These are phyloP conservation scores for Trichoderma breve DNA, from an alignment of 2,329 filamentous ascomycete species.

Conservation along the genomic window DNA sequence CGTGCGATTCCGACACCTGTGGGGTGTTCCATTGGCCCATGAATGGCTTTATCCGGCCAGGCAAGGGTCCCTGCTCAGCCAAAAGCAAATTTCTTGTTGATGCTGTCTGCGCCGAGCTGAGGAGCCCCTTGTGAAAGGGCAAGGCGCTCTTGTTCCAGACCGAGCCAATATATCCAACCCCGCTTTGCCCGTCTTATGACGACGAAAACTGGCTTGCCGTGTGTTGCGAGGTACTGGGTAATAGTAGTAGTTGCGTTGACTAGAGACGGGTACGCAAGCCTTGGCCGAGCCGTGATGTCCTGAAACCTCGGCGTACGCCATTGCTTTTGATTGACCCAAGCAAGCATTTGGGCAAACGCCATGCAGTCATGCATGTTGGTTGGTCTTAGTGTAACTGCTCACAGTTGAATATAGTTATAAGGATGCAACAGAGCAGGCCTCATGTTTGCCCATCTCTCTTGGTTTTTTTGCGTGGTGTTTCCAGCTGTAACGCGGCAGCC, in stretches of 20 bases:
- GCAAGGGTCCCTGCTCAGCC: background rate
- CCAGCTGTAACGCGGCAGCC: background rate
- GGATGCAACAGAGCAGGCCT: background rate
- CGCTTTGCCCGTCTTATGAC: slow-evolving; percentile 10
- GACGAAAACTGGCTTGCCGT: background rate
- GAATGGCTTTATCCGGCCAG: slow-evolving; percentile 5
- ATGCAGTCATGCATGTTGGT: background rate
- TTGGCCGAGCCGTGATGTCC: background rate
- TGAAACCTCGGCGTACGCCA: background rate
- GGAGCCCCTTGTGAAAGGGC: background rate
- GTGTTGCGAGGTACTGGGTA: background rate
- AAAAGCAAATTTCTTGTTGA: background rate
- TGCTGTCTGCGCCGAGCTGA: background rate
- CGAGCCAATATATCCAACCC: background rate
- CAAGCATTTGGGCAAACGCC: background rate
- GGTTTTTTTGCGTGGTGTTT: background rate
- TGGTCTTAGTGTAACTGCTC: background rate
- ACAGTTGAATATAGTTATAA: background rate
- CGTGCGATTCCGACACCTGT: slow-evolving; percentile 17
- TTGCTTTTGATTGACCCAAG: background rate
- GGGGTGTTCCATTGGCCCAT: slow-evolving; percentile 10
- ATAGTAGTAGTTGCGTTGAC: background rate
- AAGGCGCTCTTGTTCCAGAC: slow-evolving; percentile 4
- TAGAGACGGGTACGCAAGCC: background rate
- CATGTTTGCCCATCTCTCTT: background rate